A percentile compares a stretch with the other conserved stretches of the same genome.
Conservation (phyloP, 495 filamentous ascomycete species). For the Talaromyces proteolyticus region DNA sequence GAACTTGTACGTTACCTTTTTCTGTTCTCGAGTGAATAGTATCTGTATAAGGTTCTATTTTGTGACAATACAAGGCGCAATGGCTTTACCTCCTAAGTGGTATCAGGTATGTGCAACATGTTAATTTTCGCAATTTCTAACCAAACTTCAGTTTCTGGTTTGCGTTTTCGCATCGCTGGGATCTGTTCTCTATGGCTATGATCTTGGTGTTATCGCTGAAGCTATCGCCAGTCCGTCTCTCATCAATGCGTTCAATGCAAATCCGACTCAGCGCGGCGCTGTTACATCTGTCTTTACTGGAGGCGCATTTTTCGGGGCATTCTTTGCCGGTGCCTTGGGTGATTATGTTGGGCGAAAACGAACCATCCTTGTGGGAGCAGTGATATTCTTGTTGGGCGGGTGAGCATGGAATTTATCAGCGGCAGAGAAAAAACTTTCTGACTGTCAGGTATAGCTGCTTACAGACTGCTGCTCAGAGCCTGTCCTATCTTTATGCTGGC, state of each 20-base stretch:
- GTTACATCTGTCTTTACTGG: conserved; percentile 64
- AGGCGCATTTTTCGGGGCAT: conserved; percentile 37
- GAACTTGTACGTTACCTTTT: too few species aligned
- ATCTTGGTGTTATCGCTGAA: conserved; percentile 55
- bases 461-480: conserved; percentile 30
- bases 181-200: conserved; percentile 54
- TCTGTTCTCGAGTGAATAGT: too few species aligned
- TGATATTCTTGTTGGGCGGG: conserved; percentile 39
- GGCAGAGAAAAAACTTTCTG: neutral
- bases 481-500: conserved; percentile 33
- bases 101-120: conserved; percentile 40
- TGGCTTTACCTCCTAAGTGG: conserved; percentile 49
- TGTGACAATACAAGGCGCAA: too few species aligned
- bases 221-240: conserved; percentile 51
- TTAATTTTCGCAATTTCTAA: neutral
- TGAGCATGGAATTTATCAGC: conserved; percentile 7
- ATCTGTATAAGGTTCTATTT: too few species aligned
- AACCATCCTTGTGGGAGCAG: conserved; percentile 37
- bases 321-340: conserved; percentile 29
- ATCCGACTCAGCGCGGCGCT: conserved; percentile 49
- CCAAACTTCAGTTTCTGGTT: conserved; percentile 45
- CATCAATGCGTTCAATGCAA: conserved; percentile 40
- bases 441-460: conserved; percentile 5
- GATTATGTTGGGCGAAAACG: conserved; percentile 33
- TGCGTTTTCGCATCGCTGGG: conserved; percentile 59